Evolutionary conservation across 1,284 basidiomycete genomes (phyloP).

Genomic region (Quambalaria eucalypti): DNA sequence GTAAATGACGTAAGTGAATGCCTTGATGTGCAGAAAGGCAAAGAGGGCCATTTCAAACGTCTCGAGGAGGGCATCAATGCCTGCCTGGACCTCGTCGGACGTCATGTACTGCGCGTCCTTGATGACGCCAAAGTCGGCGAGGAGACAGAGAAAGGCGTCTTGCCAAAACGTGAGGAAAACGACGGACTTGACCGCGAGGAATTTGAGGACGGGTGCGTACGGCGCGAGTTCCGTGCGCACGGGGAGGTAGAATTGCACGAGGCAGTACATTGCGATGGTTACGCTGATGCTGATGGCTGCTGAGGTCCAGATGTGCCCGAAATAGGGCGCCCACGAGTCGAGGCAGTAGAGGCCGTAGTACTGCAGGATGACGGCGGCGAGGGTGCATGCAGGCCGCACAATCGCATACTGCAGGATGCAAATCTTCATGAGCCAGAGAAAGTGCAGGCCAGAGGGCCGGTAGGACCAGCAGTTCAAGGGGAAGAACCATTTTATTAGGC

Average conservation of each 20-base stretch:
- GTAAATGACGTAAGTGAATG: constrained; percentile 63
- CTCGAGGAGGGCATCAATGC: constrained; percentile 61
- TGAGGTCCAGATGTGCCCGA: constrained; percentile 57
- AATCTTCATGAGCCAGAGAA: constrained; percentile 64
- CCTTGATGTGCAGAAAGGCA: constrained; percentile 63
- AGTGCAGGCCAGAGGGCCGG: constrained; percentile 57
- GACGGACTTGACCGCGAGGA: constrained; percentile 61
- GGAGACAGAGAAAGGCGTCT: constrained; percentile 57
- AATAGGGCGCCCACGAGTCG: constrained; percentile 60
- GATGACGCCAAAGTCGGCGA: constrained; percentile 59
- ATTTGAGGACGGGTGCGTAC: constrained; percentile 61
- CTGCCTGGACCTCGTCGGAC: constrained; percentile 64
- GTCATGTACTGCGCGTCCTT: constrained; percentile 56
- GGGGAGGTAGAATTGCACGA: constrained; percentile 64
- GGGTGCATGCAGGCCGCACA: constrained; percentile 59
- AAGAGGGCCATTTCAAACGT: constrained; percentile 62
- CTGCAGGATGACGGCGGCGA: constrained; percentile 59
- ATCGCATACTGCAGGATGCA: constrained; percentile 67
- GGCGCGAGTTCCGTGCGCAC: constrained; percentile 56
- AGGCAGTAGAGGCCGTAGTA: constrained; percentile 64
- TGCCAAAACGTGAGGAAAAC: constrained; percentile 77
- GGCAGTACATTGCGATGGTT: constrained; percentile 10
- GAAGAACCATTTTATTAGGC: constrained; percentile 60
- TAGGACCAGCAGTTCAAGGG: constrained; percentile 59
- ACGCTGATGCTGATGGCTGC: constrained; percentile 57